A percentile compares a stretch with the other conserved stretches of the same genome.
Conservation (phyloP, 208 protist species). For the Blastocrithidia nonstop region DNA sequence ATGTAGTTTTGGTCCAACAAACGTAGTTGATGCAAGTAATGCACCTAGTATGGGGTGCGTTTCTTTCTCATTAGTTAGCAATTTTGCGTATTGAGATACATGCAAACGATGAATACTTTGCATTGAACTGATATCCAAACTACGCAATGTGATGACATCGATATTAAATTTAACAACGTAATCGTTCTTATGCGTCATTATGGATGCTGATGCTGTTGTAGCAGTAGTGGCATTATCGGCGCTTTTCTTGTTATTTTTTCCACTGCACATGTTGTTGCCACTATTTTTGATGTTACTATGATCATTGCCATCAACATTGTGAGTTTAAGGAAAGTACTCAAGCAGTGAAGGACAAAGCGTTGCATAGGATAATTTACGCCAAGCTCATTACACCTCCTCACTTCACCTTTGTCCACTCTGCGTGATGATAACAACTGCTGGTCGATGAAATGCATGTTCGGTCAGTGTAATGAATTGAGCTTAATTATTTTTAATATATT, state of each 20-base stretch:
- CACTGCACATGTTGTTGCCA: too few species aligned
- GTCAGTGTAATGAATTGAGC: slow-evolving; percentile 34
- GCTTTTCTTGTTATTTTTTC: too few species aligned
- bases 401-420: slow-evolving; percentile 76
- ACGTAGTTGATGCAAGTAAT: slow-evolving; percentile 47
- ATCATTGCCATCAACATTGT: slow-evolving; percentile 2
- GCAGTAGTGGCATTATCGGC: too few species aligned
- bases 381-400: slow-evolving; percentile 45
- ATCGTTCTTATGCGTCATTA: too few species aligned
- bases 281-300: neutral
- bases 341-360: slow-evolving; percentile 43
- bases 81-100: slow-evolving; percentile 47
- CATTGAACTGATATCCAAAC: slow-evolving; percentile 69
- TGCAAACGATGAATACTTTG: slow-evolving; percentile 66
- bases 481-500: slow-evolving; percentile 21
- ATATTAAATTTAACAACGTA: too few species aligned
- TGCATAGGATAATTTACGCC: slow-evolving; percentile 56
- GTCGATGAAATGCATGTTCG: slow-evolving; percentile 35
- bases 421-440: slow-evolving; percentile 66
- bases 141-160: slow-evolving; percentile 67
- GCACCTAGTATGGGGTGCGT: slow-evolving; percentile 6
- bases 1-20: slow-evolving; percentile 58
- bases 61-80: slow-evolving; percentile 14
- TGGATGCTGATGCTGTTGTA: too few species aligned
- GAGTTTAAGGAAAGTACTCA: slow-evolving; percentile 15